Conservation (phyloP, 495 filamentous ascomycete genomes). For the Neurospora intermedia region DNA sequence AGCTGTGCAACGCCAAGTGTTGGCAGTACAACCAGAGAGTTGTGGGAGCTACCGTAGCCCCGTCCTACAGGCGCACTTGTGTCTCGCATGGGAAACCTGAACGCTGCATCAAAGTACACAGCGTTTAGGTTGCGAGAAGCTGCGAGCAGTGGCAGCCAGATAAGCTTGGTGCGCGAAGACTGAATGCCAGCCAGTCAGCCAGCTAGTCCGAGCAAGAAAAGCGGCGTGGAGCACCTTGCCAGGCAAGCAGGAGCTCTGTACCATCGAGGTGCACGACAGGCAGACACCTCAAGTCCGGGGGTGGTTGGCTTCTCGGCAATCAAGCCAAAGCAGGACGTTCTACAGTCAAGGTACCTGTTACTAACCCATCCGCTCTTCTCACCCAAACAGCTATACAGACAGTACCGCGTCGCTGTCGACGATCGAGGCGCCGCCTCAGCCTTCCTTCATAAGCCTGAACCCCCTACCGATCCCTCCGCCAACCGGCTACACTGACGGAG, state of each 20-base stretch:
- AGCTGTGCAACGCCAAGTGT: conserved; percentile 30
- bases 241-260: not conserved
- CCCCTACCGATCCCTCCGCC: conserved; percentile 31
- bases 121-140: conserved; percentile 21
- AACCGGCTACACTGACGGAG: conserved; percentile 32
- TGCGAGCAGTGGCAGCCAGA: not conserved
- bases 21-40: conserved; percentile 30
- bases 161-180: not conserved
- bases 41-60: conserved; percentile 3
- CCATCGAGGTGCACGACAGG: not conserved
- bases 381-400: not conserved
- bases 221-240: not conserved
- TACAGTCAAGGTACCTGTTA: not conserved
- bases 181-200: not conserved
- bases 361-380: not conserved
- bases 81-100: conserved; percentile 17
- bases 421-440: conserved; percentile 36
- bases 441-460: conserved; percentile 34
- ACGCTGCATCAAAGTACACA: conserved; percentile 13
- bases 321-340: not conserved
- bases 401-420: conserved; percentile 25
- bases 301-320: not conserved
- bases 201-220: not conserved
- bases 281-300: not conserved
- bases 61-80: conserved; percentile 31